phyloP scores from a whole-genome alignment of 225 moss, liverwort and hornwort genomes.

The Polytrichum commune region DNA sequence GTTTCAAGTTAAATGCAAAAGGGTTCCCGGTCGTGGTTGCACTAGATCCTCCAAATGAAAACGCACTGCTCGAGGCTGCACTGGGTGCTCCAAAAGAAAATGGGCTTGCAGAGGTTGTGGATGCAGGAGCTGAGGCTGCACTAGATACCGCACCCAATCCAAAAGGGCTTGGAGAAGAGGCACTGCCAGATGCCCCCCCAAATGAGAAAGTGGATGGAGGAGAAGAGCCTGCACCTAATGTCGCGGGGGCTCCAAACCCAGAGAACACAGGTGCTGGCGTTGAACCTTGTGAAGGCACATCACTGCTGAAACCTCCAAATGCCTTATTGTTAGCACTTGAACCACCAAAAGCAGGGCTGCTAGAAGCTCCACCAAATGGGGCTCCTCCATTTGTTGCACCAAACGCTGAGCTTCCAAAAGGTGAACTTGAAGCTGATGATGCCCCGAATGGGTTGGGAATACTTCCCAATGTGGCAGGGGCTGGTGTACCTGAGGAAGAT shows the following conservation, averaged over 20 bases:
- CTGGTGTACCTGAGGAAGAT: conserved; percentile 10
- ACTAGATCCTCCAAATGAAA: conserved; percentile 15
- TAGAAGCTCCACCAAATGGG: conserved; percentile 38
- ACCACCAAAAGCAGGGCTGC: conserved; percentile 14
- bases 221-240: conserved; percentile 18
- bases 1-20: conserved; percentile 43
- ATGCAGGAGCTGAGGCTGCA: conserved; percentile 17
- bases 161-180: conserved; percentile 36
- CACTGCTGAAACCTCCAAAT: conserved; percentile 27
- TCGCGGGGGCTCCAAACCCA: conserved; percentile 17
- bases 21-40: conserved; percentile 32
- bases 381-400: conserved; percentile 26
- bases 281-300: conserved; percentile 32
- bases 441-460: conserved; percentile 34
- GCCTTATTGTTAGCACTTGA: conserved; percentile 15
- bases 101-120: conserved; percentile 39
- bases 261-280: conserved; percentile 32
- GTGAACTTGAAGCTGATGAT: conserved; percentile 18
- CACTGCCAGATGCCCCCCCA: conserved; percentile 23
- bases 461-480: conserved; percentile 32
- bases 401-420: conserved; percentile 50
- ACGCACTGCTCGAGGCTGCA: conserved; percentile 8
- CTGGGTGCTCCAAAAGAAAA: conserved; percentile 55
- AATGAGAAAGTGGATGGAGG: conserved; percentile 53
- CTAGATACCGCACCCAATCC: conserved; percentile 30